A percentile compares a stretch with the other conserved stretches of the same genome.
Conservation (phyloP, 805 yeast species). For the Cyberlindnera petersonii region DNA sequence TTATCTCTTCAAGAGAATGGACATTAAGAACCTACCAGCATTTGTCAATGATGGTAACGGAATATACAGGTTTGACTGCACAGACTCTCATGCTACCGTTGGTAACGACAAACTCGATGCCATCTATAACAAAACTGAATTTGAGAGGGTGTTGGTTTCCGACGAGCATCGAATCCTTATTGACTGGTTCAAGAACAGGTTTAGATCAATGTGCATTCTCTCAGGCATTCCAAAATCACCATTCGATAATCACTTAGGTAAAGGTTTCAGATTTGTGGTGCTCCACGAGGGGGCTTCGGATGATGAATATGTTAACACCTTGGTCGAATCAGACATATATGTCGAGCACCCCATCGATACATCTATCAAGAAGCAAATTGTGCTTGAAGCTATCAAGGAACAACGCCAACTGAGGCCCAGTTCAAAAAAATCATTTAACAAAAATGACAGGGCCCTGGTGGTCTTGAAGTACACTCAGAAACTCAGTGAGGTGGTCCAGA, state of each 20-base stretch:
- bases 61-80: constrained; percentile 12
- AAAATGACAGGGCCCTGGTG: constrained; percentile 41
- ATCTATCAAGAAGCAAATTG: constrained; percentile 37
- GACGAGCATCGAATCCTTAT: constrained; percentile 65
- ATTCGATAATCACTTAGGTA: constrained; percentile 20
- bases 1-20: constrained; percentile 53
- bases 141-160: constrained; percentile 38
- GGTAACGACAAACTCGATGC: constrained; percentile 43
- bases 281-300: constrained; percentile 40
- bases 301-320: constrained; percentile 40
- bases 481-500: constrained; percentile 60
- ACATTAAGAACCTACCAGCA: constrained; percentile 39
- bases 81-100: neutral
- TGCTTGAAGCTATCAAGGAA: constrained; percentile 31
- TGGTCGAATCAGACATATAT: constrained; percentile 51
- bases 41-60: constrained; percentile 37
- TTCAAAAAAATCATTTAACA: constrained; percentile 28
- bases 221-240: constrained; percentile 41
- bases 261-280: constrained; percentile 33
- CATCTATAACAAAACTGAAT: constrained; percentile 46
- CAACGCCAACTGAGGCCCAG: constrained; percentile 27
- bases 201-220: constrained; percentile 56
- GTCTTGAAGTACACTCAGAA: constrained; percentile 45
- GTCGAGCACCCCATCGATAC: constrained; percentile 48
- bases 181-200: constrained; percentile 65